phyloP scores from a whole-genome alignment of 169 alveolate species.

The Plasmodium falciparum region DNA sequence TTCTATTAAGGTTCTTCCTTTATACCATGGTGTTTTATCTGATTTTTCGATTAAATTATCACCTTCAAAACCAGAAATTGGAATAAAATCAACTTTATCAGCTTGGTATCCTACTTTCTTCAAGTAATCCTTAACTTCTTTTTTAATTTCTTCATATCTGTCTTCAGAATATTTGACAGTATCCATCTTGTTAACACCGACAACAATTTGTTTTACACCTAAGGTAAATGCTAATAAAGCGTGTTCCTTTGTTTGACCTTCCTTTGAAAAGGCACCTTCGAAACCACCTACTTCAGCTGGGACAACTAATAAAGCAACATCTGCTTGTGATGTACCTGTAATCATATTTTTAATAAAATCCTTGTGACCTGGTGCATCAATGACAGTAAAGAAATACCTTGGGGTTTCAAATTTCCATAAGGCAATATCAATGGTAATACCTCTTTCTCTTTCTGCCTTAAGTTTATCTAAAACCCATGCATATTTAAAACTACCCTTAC shows the following conservation, averaged over 20 bases:
- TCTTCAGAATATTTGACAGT: conserved; percentile 95
- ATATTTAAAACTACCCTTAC: conserved; percentile 96
- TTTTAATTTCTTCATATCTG: conserved; percentile 97
- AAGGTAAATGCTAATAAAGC: conserved; percentile 98
- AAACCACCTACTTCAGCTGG: conserved; percentile 98
- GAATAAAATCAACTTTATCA: conserved; percentile 97
- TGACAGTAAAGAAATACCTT: conserved; percentile 97
- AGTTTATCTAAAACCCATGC: conserved; percentile 99
- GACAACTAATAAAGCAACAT: conserved; percentile 97
- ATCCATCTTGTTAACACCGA: conserved; percentile 99
- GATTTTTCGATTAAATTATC: conserved; percentile 98
- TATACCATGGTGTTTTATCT: conserved; percentile 98
- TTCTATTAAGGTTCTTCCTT: conserved; percentile 96
- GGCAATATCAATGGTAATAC: conserved; percentile 98
- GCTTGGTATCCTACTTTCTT: conserved; percentile 98
- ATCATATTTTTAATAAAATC: conserved; percentile 99
- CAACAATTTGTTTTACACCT: conserved; percentile 99
- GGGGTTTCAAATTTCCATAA: conserved; percentile 98
- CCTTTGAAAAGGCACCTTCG: conserved; percentile 97
- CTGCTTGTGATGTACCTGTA: conserved; percentile 99
- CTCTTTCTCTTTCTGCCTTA: conserved; percentile 99
- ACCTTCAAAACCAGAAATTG: conserved; percentile 98
- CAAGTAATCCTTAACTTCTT: conserved; percentile 95
- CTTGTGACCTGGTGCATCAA: conserved; percentile 99
- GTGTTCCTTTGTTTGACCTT: conserved; percentile 99